Evolutionary conservation across 345 rosid genomes (phyloP).

Genomic region (Angophora floribunda): DNA sequence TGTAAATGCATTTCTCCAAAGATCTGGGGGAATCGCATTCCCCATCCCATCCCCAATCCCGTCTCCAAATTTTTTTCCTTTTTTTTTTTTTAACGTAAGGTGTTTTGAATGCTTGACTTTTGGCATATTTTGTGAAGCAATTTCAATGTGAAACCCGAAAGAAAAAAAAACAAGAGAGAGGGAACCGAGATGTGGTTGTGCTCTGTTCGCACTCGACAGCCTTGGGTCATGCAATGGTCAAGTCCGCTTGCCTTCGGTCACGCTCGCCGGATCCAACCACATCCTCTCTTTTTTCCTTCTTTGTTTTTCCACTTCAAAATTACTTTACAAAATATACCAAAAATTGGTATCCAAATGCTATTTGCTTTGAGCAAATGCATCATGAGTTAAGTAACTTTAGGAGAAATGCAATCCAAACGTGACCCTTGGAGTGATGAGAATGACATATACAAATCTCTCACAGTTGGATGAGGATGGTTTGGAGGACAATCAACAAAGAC

Average conservation of each 20-base stretch:
- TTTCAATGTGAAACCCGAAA: no score
- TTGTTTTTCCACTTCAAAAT: neutral
- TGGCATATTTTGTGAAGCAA: neutral
- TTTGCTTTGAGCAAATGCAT: neutral
- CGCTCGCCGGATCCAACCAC: neutral
- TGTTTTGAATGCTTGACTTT: no score
- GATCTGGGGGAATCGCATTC: no score
- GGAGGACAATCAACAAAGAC: neutral
- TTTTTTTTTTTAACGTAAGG: neutral
- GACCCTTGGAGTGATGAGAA: neutral
- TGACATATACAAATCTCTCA: neutral
- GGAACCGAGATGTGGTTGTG: neutral
- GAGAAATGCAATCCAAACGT: neutral
- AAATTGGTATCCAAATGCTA: neutral
- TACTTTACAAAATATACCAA: no score
- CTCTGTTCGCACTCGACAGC: fast-evolving
- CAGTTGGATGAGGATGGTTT: neutral
- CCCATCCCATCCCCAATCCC: no score
- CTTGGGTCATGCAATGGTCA: neutral
- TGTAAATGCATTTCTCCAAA: no score
- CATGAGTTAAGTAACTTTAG: no score
- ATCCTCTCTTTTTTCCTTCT: neutral
- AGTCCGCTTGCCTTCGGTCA: neutral
- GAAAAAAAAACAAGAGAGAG: neutral
- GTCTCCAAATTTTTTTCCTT: no score